phyloP scores from a whole-genome alignment of 495 filamentous ascomycete species.

The Penicillium coprophilum region DNA sequence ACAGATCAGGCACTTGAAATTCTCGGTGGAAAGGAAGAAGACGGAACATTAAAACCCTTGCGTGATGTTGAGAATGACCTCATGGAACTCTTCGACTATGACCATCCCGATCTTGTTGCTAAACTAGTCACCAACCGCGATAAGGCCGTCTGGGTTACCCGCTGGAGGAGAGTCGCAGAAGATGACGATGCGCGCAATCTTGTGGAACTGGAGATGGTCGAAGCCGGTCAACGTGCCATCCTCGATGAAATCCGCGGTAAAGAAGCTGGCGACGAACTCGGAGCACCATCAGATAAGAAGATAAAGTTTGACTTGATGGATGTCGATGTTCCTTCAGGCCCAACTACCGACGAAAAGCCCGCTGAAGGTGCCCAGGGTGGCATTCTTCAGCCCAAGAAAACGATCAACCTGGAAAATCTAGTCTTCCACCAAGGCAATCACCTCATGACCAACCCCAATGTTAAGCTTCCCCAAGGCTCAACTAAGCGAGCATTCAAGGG shows the following conservation, averaged over 20 bases:
- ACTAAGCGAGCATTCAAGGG: conserved; percentile 95
- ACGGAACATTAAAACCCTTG: conserved; percentile 76
- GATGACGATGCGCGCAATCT: conserved; percentile 72
- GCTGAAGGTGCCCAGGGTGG: conserved; percentile 70
- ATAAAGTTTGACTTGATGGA: conserved; percentile 88
- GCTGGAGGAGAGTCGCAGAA: conserved; percentile 79
- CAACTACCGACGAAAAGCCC: conserved; percentile 48
- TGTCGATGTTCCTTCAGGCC: conserved; percentile 71
- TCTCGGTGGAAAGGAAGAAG: conserved; percentile 70
- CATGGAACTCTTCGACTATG: conserved; percentile 97
- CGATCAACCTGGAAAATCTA: conserved; percentile 93
- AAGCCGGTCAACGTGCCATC: conserved; percentile 81
- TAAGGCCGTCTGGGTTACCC: conserved; percentile 93
- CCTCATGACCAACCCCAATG: conserved; percentile 95
- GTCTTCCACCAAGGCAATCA: conserved; percentile 98
- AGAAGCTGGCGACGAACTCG: conserved; percentile 52
- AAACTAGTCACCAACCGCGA: conserved; percentile 89
- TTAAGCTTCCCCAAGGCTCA: conserved; percentile 91
- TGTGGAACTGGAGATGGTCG: conserved; percentile 86
- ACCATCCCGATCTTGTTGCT: conserved; percentile 89
- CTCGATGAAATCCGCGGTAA: conserved; percentile 78
- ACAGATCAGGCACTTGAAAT: conserved; percentile 77
- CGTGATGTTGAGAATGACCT: conserved; percentile 97
- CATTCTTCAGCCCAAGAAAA: conserved; percentile 80
- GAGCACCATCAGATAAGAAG: conserved; percentile 65